phyloP scores from a whole-genome alignment of 2,329 filamentous ascomycete genomes.

The Xylaria sp. region DNA sequence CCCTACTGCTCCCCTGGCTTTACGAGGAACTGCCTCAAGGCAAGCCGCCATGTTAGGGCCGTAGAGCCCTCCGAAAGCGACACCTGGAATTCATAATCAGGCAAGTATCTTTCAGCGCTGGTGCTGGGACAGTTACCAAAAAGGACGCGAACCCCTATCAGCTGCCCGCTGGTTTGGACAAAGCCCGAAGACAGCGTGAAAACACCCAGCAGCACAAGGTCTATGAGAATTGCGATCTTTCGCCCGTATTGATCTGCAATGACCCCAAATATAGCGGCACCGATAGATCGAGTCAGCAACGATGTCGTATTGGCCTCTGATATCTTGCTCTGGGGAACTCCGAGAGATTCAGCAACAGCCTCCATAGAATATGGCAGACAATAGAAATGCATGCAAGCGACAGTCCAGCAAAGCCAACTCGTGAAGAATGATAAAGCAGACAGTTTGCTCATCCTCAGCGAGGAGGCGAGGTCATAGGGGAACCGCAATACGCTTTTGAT shows the following conservation, averaged over 20 bases:
- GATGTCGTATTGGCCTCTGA: background rate
- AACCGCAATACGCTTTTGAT: background rate
- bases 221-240: background rate
- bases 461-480: background rate
- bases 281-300: background rate
- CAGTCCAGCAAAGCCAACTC: background rate
- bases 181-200: constrained; percentile 1
- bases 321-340: background rate
- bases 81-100: background rate
- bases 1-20: background rate
- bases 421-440: constrained; percentile 1
- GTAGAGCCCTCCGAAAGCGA: background rate
- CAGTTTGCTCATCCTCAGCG: constrained; percentile 1
- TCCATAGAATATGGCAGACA: constrained; percentile 1
- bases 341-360: background rate
- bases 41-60: background rate
- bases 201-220: background rate
- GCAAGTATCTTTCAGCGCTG: background rate
- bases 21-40: background rate
- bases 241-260: background rate
- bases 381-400: constrained; percentile 2
- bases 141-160: background rate
- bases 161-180: background rate
- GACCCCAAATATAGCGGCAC: background rate
- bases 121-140: background rate